Base-by-base conservation (phyloP, 2,329 filamentous ascomycete species). In the Talaromyces sp. region DNA sequence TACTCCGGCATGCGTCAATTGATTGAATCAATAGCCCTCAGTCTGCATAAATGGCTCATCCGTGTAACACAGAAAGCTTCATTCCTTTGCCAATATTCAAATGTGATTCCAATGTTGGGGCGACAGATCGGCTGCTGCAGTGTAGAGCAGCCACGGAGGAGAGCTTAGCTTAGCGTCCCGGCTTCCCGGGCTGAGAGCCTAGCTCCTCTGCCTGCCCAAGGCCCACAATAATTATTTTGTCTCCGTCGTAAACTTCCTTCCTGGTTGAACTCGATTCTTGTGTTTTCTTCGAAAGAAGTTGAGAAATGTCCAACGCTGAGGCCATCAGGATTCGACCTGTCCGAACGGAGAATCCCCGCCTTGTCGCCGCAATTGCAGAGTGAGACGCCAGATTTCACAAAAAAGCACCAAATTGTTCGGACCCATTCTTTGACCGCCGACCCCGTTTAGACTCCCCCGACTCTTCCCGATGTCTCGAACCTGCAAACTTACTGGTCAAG, bases 381-480 rank as follows among this genome's bases (percentile, higher is more conserved):
- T 53, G 27, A 53, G 49, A 53, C 25, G 49, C 49, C 25, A 27
- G 29, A 51, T 15, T 51, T 15, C 27, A 53, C 25, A 53, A 51
- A 51, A 25, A 27, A 51, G 2, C n/a, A 3, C 29, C 29, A 36
- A 43, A 40, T 38, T 15, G 34, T 53, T 54, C 47, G 60, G 60
- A 62, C 60, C 60, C 34, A 40, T 61, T 49, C 58, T 53, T 36
- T 63, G 61, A 47, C 38, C 19, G 36, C 38, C 19, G 36, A 36
- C 51, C 19, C 19, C 49, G 40, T 56, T 58, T 22, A 66, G 34
- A 11, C n/a, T 36, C 61, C 67, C 69, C 72, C 72, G 72, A 73
- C 64, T 74, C 71, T 74, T 74, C 69, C 72, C 72, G 72, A 74
- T 61, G 72, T 69, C 73, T 73, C 69, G 70, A 71, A 71, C 45